Percentiles rank a stretch among this genome's conserved stretches.
Evolutionary conservation across 768 basidiomycete species (phyloP).

Genomic region (Ramaria rubella): DNA sequence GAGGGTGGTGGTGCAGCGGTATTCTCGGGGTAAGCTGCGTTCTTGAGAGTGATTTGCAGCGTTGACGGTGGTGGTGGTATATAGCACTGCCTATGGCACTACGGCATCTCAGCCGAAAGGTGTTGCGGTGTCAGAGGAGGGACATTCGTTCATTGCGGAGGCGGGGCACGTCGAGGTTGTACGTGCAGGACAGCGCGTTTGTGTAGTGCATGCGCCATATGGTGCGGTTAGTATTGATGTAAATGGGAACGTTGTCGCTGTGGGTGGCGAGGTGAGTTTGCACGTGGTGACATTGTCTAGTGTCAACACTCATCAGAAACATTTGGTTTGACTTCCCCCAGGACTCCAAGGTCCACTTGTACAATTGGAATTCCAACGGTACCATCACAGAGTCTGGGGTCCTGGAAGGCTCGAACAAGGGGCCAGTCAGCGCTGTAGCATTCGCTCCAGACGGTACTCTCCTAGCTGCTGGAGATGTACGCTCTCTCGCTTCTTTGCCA

Average conservation of each 20-base stretch:
- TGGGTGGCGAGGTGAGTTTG: slow-evolving; percentile 67
- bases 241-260: slow-evolving; percentile 41
- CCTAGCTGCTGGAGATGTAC: slow-evolving; percentile 82
- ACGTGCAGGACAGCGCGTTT: slow-evolving; percentile 59
- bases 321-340: slow-evolving; percentile 24
- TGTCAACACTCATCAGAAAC: background rate
- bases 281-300: background rate
- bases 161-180: slow-evolving; percentile 56
- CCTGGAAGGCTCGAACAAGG: slow-evolving; percentile 58
- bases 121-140: slow-evolving; percentile 51
- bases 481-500: slow-evolving; percentile 24
- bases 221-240: background rate
- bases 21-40: slow-evolving; percentile 18
- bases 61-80: background rate
- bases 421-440: slow-evolving; percentile 63
- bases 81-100: background rate
- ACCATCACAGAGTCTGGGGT: slow-evolving; percentile 47
- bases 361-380: slow-evolving; percentile 60
- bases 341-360: slow-evolving; percentile 71
- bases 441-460: slow-evolving; percentile 73
- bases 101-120: slow-evolving; percentile 57
- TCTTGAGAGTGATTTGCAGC: slow-evolving; percentile 6
- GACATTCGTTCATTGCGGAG: slow-evolving; percentile 61
- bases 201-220: background rate
- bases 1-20: slow-evolving; percentile 42